Evolutionary conservation across 495 filamentous ascomycete genomes (phyloP).

Genomic region (Aspergillus homomorphus): DNA sequence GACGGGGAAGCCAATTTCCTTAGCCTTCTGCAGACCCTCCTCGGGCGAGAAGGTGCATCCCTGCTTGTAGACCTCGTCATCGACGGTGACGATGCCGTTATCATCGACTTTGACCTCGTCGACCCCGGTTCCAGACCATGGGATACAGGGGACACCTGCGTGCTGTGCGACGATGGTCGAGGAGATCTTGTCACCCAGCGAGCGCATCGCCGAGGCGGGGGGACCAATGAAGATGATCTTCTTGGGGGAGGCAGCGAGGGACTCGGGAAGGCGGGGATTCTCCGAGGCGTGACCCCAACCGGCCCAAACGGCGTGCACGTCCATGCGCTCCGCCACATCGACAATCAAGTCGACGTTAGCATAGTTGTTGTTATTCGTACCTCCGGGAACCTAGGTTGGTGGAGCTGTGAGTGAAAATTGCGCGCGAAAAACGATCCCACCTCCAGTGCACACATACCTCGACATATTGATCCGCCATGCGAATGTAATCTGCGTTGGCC

Average conservation of each 20-base stretch:
- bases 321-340: conserved; percentile 98
- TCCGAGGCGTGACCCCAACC: conserved; percentile 99
- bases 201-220: conserved; percentile 97
- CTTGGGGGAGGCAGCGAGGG: conserved; percentile 89
- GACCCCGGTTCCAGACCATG: conserved; percentile 95
- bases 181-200: conserved; percentile 98
- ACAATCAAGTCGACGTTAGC: conserved; percentile 99
- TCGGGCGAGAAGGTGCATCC: conserved; percentile 85
- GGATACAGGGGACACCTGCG: conserved; percentile 94
- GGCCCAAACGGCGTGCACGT: conserved; percentile 97
- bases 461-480: conserved; percentile 99
- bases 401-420: neutral
- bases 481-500: conserved; percentile 98
- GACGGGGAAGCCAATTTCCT: conserved; percentile 93
- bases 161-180: conserved; percentile 99
- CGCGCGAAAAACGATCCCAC: neutral
- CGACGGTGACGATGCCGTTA: conserved; percentile 87
- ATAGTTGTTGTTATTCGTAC: conserved; percentile 99
- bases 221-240: conserved; percentile 99
- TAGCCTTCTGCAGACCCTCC: conserved; percentile 84
- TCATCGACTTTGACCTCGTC: conserved; percentile 73
- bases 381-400: conserved; percentile 65
- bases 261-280: conserved; percentile 96
- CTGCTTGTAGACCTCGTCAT: conserved; percentile 79
- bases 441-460: conserved; percentile 55